Percentiles rank a stretch among this genome's conserved stretches.
These are phyloP conservation scores for Wickerhamiella azymoides DNA, from an alignment of 805 yeast species.

Conservation along the genomic window DNA sequence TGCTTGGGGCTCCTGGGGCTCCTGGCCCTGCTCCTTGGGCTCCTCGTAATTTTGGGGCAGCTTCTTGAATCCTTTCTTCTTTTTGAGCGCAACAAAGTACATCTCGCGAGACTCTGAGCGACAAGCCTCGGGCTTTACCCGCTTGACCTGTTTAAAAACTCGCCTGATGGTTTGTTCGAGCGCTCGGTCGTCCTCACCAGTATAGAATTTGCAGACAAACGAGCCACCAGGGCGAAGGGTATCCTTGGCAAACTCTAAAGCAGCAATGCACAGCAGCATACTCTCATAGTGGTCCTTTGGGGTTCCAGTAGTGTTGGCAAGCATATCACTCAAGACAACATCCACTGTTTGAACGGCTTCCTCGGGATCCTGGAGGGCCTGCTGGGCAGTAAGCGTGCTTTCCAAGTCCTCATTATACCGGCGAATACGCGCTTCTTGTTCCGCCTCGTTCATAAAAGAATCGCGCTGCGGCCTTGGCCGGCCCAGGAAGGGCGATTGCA, in stretches of 20 bases:
- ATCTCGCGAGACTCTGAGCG: slow-evolving; percentile 69
- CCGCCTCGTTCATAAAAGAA: background rate
- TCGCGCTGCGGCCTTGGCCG: slow-evolving; percentile 10
- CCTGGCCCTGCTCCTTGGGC: background rate
- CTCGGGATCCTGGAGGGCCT: background rate
- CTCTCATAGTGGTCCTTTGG: slow-evolving; percentile 73
- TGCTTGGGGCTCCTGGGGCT: too few relatives aligned
- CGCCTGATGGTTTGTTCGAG: slow-evolving; percentile 45
- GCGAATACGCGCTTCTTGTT: slow-evolving; percentile 8
- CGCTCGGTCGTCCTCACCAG: slow-evolving; percentile 63
- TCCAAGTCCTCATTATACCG: slow-evolving; percentile 21
- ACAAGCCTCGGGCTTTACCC: slow-evolving; percentile 72
- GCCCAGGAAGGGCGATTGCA: slow-evolving; percentile 20
- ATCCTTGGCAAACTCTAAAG: slow-evolving; percentile 58
- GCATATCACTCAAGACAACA: slow-evolving; percentile 69
- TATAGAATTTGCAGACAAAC: slow-evolving; percentile 69
- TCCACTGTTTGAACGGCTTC: slow-evolving; percentile 35
- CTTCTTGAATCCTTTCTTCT: slow-evolving; percentile 14
- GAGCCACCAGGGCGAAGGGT: slow-evolving; percentile 57
- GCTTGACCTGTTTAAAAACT: slow-evolving; percentile 48
- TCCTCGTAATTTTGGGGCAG: background rate
- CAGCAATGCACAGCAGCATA: slow-evolving; percentile 88
- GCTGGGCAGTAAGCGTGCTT: slow-evolving; percentile 5
- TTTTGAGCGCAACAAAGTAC: slow-evolving; percentile 58
- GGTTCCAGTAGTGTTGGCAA: slow-evolving; percentile 82